Percentiles rank a stretch among this genome's conserved stretches.
Conservation (phyloP, 768 basidiomycete species). For the Pholiota conissans region DNA sequence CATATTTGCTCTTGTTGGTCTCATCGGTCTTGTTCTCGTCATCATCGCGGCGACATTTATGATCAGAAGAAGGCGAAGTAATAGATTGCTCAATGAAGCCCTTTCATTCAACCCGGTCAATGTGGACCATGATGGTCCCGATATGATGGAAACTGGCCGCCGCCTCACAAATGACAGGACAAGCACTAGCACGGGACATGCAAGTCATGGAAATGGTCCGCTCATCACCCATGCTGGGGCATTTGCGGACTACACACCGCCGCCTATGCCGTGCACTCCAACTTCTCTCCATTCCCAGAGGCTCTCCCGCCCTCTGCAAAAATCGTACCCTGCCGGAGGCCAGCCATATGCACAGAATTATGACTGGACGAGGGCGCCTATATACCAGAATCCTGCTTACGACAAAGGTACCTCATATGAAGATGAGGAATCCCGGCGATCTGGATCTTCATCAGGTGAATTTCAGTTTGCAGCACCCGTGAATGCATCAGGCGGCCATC, state of each 20-base stretch:
- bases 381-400: background rate
- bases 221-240: slow-evolving; percentile 13
- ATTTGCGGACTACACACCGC: slow-evolving; percentile 20
- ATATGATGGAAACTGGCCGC: slow-evolving; percentile 17
- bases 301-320: background rate
- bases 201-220: slow-evolving; percentile 15
- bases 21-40: slow-evolving; percentile 47
- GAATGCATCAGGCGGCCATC: slow-evolving; percentile 1
- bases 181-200: slow-evolving; percentile 28
- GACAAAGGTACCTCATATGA: background rate
- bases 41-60: slow-evolving; percentile 43
- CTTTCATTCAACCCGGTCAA: slow-evolving; percentile 51
- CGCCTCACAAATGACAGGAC: slow-evolving; percentile 24
- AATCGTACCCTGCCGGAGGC: background rate
- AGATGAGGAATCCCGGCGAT: slow-evolving; percentile 6
- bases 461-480: slow-evolving; percentile 13
- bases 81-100: slow-evolving; percentile 42
- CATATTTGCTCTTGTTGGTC: slow-evolving; percentile 54
- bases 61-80: slow-evolving; percentile 48
- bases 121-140: slow-evolving; percentile 22
- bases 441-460: slow-evolving; percentile 17
- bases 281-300: background rate
- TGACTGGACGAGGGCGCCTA: slow-evolving; percentile 3
- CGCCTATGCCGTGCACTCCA: slow-evolving; percentile 10
- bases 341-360: slow-evolving; percentile 1